Evolutionary conservation across 805 yeast species (phyloP), one percentile per base, ranked within the genome.

Genomic region (Lipomyces orientalis): DNA sequence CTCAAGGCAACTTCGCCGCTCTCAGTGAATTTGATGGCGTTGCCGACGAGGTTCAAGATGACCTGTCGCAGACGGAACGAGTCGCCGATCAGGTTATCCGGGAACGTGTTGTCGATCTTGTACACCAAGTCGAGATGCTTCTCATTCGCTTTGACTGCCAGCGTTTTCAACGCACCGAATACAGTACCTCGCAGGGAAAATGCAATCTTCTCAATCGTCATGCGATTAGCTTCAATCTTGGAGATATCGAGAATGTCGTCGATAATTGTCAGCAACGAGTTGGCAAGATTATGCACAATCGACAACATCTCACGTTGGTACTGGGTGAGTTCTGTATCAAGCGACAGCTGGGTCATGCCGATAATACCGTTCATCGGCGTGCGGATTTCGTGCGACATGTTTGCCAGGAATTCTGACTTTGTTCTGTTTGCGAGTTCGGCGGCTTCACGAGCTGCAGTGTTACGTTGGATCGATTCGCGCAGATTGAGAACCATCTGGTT

Each of bases 311-410:
- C 97, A 70, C 97, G 85, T 79, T 91, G 97, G 75, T 91, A 91
- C 79, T 91, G 97, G 9, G 96, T 91, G 71, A 91, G 83, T 75
- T 91, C 96, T 0, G 97, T 91, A 71, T 91, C 97, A 64, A 91
- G 83, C 1, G 97, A 90, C 73, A 91, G 81, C 77, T 91, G 97
- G 2, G 97, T 91, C 94, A 91, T 91, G 76, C 97, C 97, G 74
- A 91, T 89, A 59, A 91, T 91, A 81, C 97, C 97, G 78, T 91
- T 91, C 87, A 91, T 89, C 25, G 97, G 97, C 1, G 97, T 91
- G 77, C 97, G 83, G 75, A 91, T 89, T 78, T 91, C 97, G 78
- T 88, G 91, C 5, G 94, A 90, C 85, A 90, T 91, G 75, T 91
- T 91, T 58, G 97, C 97, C 79, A 91, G 83, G 77, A 91, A 91